Conservation (phyloP, 2,329 filamentous ascomycete species). For the Ascochyta viciae-villosae region DNA sequence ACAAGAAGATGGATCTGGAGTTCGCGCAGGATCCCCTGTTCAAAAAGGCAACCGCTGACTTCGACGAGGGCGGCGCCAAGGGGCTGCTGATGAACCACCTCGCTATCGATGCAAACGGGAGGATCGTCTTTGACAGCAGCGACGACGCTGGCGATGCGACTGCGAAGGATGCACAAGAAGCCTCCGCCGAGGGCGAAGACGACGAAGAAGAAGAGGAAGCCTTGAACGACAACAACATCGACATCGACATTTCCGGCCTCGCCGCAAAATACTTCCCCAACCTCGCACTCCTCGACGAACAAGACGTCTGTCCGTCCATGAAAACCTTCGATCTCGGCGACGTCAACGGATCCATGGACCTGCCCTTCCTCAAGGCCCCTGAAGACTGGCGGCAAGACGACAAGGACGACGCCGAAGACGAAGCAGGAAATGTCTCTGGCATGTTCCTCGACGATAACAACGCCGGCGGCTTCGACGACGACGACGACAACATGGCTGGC, state of each 20-base stretch:
- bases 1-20: constrained; percentile 98
- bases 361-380: constrained; percentile 87
- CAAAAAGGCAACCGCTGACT: constrained; percentile 98
- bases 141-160: constrained; percentile 73
- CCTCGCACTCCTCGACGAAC: constrained; percentile 75
- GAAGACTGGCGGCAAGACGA: constrained; percentile 84
- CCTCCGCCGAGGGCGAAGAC: constrained; percentile 53
- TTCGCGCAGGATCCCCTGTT: constrained; percentile 98
- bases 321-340: constrained; percentile 94
- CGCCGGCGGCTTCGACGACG: constrained; percentile 76
- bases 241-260: constrained; percentile 79
- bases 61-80: constrained; percentile 97
- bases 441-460: constrained; percentile 89
- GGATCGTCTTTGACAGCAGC: constrained; percentile 98
- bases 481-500: constrained; percentile 70
- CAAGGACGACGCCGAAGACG: constrained; percentile 62
- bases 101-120: constrained; percentile 89
- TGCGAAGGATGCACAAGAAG: constrained; percentile 53
- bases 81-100: constrained; percentile 93
- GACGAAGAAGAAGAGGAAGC: constrained; percentile 44
- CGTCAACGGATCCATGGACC: constrained; percentile 81
- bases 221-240: constrained; percentile 71
- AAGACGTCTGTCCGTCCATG: constrained; percentile 93
- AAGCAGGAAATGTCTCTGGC: constrained; percentile 71
- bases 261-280: constrained; percentile 87